Evolutionary conservation across 208 protist genomes (phyloP).

Genomic region (Leishmania tarentolae): DNA sequence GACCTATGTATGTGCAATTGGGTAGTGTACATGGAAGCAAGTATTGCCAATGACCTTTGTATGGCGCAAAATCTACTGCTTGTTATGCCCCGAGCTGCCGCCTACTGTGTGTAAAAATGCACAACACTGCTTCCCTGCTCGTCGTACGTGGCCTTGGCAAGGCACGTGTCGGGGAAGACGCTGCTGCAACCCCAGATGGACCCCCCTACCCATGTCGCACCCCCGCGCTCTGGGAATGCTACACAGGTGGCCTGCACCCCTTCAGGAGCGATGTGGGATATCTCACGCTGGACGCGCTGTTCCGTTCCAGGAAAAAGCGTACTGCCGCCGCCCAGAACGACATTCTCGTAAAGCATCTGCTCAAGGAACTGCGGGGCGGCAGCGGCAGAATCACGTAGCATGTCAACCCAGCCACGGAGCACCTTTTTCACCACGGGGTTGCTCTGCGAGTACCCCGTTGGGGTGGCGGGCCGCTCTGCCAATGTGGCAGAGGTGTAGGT

Average conservation of each 20-base stretch:
- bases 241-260: conserved; percentile 46
- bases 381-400: conserved; percentile 57
- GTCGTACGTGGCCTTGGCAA: conserved; percentile 84
- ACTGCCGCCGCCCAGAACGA: conserved; percentile 95
- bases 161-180: conserved; percentile 70
- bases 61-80: background rate
- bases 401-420: conserved; percentile 50
- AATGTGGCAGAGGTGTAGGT: conserved; percentile 42
- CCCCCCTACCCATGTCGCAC: conserved; percentile 86
- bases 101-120: conserved; percentile 64
- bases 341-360: conserved; percentile 76
- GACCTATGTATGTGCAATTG: background rate
- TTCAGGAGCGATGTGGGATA: conserved; percentile 31
- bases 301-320: conserved; percentile 84
- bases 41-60: background rate
- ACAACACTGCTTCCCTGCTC: conserved; percentile 71
- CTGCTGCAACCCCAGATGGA: conserved; percentile 78
- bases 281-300: conserved; percentile 77
- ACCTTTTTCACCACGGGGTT: conserved; percentile 26
- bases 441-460: conserved; percentile 46
- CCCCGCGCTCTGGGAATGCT: conserved; percentile 78
- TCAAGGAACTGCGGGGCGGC: conserved; percentile 40
- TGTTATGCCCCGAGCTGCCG: background rate
- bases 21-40: background rate
- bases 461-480: conserved; percentile 31